Evolutionary conservation across 2,329 filamentous ascomycete genomes (phyloP), one percentile per base, ranked within the genome.

Genomic region (Cryphonectria radicalis): DNA sequence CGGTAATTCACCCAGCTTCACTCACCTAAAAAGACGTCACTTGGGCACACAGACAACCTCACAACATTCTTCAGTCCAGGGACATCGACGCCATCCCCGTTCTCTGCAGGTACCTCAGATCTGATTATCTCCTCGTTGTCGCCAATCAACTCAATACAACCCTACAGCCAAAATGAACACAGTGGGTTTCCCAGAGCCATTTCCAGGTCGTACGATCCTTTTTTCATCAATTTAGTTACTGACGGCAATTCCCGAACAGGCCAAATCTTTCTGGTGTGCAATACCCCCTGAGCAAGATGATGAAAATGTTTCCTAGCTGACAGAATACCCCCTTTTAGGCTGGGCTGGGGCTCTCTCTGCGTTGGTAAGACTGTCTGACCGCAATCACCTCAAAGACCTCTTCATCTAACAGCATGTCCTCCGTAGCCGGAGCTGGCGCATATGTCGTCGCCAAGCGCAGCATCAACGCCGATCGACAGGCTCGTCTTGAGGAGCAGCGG

Each of bases 361-460:
- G 86, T 92, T 77, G 94, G 92, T 94, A 88, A 72, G 90, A 78
- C 35, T 11, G 67, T 35, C 22, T 5, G 60, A 13, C 11, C n/a
- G 4, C n/a, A 63, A n/a, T 22, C 3, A 22, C 17, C 11, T 64
- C 62, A 13, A 46, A 17, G 3, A 28, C 14, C 37, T 28, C 14
- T 28, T 28, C 35, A 25, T 8, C 62, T 35, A 32, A 64, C 53
- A 13, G 22, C 19, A 22, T 53, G 65, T 73, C 69, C 28, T 53
- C 68, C 42, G 68, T 78, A 94, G 94, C 95, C 76, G 96, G 95
- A 79, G 96, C 90, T 75, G 93, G 92, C 74, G 94, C 95, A 78
- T 99, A 98, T 86, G 94, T 93, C 85, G 97, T 98, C 80, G 96
- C 96, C 74, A 99, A 99, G 87, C 88, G 90, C 79, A 91, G 91